These are phyloP conservation scores for Ophiocordyceps camponoti-saundersi DNA, from an alignment of 2,329 filamentous ascomycete species.

Conservation along the genomic window DNA sequence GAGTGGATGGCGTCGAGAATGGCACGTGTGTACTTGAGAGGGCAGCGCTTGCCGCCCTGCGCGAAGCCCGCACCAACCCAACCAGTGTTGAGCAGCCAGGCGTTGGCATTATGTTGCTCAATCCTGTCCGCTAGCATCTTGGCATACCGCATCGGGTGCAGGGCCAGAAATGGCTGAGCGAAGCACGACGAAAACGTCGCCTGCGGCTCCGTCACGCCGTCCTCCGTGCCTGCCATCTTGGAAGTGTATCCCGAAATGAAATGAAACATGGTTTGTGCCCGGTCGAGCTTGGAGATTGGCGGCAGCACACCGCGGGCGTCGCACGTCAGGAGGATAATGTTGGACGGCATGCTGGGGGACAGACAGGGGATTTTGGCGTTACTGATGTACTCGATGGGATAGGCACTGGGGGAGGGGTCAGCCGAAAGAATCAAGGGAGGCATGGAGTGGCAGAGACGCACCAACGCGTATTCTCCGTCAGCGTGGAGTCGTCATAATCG, in stretches of 20 bases:
- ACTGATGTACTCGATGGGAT: slow-evolving; percentile 96
- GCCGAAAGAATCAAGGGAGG: background rate
- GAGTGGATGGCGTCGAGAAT: slow-evolving; percentile 98
- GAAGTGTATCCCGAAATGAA: slow-evolving; percentile 99
- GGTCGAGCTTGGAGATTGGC: slow-evolving; percentile 91
- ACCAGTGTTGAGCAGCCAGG: slow-evolving; percentile 96
- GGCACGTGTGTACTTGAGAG: slow-evolving; percentile 94
- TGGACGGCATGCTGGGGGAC: slow-evolving; percentile 72
- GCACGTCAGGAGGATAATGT: slow-evolving; percentile 97
- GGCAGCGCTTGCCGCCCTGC: slow-evolving; percentile 91
- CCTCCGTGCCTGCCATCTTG: slow-evolving; percentile 99
- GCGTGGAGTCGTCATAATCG: slow-evolving; percentile 86
- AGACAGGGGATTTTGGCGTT: slow-evolving; percentile 98
- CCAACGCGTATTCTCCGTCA: slow-evolving; percentile 96
- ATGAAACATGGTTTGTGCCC: slow-evolving; percentile 98
- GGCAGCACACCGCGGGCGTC: slow-evolving; percentile 94
- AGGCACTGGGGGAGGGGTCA: slow-evolving; percentile 34
- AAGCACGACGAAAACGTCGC: slow-evolving; percentile 99
- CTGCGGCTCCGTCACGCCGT: slow-evolving; percentile 90
- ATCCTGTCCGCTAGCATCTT: slow-evolving; percentile 99
- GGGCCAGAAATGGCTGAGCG: slow-evolving; percentile 94
- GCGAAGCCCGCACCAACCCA: slow-evolving; percentile 87
- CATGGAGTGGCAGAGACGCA: slow-evolving; percentile 7
- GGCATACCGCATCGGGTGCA: slow-evolving; percentile 98
- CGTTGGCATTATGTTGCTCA: slow-evolving; percentile 81